Percentiles rank a stretch among this genome's conserved stretches.
Conservation (phyloP, 805 yeast genomes). For the Barnettozyma vustinii region DNA sequence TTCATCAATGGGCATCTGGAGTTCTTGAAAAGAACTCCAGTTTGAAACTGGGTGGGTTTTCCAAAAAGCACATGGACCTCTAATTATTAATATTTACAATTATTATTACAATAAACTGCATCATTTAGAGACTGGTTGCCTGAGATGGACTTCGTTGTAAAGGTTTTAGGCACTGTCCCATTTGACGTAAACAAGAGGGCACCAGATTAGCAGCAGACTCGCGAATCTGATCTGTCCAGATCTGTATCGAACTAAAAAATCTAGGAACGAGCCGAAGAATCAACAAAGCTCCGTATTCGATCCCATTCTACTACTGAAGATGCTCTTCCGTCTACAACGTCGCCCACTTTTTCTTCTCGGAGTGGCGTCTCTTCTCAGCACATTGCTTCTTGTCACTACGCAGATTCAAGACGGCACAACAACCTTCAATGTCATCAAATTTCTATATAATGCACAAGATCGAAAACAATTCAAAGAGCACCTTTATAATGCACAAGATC, state of each 20-base stretch:
- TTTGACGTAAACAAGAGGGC: too few species aligned
- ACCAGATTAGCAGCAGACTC: too few species aligned
- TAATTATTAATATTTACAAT: too few species aligned
- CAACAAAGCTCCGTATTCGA: too few species aligned
- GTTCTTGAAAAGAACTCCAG: not conserved
- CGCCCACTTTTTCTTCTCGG: not conserved
- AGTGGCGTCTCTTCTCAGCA: not conserved
- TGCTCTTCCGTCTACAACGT: not conserved
- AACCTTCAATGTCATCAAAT: not conserved
- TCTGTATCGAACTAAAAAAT: too few species aligned
- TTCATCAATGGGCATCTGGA: not conserved
- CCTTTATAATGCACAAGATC: not conserved
- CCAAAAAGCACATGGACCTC: not conserved
- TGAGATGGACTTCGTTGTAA: not conserved
- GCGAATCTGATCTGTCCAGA: too few species aligned
- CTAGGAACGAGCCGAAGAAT: too few species aligned
- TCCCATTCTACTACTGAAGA: not conserved
- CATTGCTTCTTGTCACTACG: not conserved
- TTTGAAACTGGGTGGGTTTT: not conserved
- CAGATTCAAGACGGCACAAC: not conserved
- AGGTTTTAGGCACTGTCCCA: too few species aligned
- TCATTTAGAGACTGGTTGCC: not conserved
- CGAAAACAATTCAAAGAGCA: too few species aligned
- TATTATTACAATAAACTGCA: not conserved
- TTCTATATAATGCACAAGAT: too few species aligned